Base-by-base conservation (phyloP, 208 protist genomes). In the Entamoeba invadens region DNA sequence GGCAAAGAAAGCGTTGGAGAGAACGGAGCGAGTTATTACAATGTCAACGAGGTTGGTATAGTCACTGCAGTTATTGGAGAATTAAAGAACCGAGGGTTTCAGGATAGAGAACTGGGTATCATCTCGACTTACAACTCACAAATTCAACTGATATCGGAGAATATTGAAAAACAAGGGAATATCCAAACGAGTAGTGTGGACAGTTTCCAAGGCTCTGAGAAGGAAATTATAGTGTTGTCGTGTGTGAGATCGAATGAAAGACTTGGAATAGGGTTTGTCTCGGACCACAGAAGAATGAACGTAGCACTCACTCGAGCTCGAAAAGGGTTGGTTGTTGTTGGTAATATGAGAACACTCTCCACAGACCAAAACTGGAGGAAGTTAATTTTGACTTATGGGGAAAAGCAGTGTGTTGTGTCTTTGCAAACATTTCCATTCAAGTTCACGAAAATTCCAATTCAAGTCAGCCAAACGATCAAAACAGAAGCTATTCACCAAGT, bases 101-200 rank as follows among this genome's bases (percentile, higher is more conserved):
- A 93, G 12, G 97, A 98, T 1, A 0, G 0, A 77, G 45, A 96
- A 25, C 98, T 99, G 93, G 98, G 98, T 94, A 96, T 99, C 91
- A 98, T 99, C 47, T 99, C 98, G 44, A 98, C 98, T 18, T 99
- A 99, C 94, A 97, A 98, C 92, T 98, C 97, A 4, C 98, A 99
- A 95, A n/a, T n/a, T n/a, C n/a, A n/a, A n/a, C n/a, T n/a, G n/a
- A n/a, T n/a, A n/a, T n/a, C n/a, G n/a, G n/a, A n/a, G n/a, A 96
- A 98, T 46, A 96, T 96, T 12, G 98, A 97, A 95, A 95, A 99
- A 91, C 95, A 96, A 12, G 96, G 95, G 44, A 96, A 97, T 94
- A 97, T 99, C 97, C 87, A 96, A 57, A 94, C 95, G 44, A 95
- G 97, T 93, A 97, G 98, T 46, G 35, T 94, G 44, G 95, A 98